Evolutionary conservation across 2,329 filamentous ascomycete genomes (phyloP).

Genomic region (Dothistroma pini): DNA sequence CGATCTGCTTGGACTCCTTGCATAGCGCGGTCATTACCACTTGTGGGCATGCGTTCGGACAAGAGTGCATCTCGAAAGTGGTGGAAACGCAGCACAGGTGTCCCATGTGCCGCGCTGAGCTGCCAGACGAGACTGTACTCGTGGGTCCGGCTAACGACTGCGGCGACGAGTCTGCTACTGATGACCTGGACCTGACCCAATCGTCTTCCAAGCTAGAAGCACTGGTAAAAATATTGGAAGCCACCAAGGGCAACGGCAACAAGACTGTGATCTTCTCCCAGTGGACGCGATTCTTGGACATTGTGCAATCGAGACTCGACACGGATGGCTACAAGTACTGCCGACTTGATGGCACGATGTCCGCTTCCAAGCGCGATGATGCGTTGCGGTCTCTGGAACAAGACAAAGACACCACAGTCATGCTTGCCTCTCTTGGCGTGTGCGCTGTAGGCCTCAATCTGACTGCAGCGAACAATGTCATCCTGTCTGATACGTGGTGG

Average conservation of each 20-base stretch:
- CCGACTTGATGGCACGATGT: constrained; percentile 71
- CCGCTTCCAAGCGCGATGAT: constrained; percentile 63
- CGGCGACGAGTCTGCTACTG: constrained; percentile 43
- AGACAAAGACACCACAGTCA: constrained; percentile 65
- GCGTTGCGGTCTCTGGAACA: constrained; percentile 65
- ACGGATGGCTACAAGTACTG: constrained; percentile 60
- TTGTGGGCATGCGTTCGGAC: constrained; percentile 79
- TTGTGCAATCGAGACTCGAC: constrained; percentile 66
- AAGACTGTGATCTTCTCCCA: constrained; percentile 74
- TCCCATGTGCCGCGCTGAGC: constrained; percentile 73
- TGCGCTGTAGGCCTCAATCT: constrained; percentile 85
- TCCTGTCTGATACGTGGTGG: constrained; percentile 83
- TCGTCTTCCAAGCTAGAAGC: constrained; percentile 81
- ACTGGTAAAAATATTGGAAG: constrained; percentile 69
- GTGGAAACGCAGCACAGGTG: constrained; percentile 75
- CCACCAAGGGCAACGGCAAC: constrained; percentile 56
- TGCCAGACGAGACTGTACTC: constrained; percentile 57
- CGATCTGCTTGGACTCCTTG: constrained; percentile 72
- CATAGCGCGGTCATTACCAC: constrained; percentile 74
- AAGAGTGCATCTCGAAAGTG: constrained; percentile 67
- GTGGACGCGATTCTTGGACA: constrained; percentile 70
- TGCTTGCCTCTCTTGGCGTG: constrained; percentile 78
- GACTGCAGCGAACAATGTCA: constrained; percentile 79
- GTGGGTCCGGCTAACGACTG: constrained; percentile 59
- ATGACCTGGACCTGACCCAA: constrained; percentile 52